phyloP scores from a whole-genome alignment of 352 stramenopile species.

The Pelagophyceae sp. region DNA sequence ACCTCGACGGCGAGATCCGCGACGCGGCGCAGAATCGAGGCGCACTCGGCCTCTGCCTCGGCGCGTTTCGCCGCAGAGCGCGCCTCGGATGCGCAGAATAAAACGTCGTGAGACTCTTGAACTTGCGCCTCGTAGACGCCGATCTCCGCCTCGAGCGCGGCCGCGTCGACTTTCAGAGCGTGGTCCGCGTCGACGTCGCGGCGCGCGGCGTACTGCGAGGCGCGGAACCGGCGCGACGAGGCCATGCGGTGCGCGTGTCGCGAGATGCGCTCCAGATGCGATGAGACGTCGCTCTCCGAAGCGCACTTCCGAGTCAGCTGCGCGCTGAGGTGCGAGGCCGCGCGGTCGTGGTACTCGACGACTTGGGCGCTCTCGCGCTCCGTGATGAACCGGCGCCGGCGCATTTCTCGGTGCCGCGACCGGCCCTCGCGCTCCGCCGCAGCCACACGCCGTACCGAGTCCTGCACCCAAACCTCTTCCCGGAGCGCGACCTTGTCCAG shows the following conservation, averaged over 20 bases:
- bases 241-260: slow-evolving; percentile 33
- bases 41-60: neutral
- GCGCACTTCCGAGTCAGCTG: slow-evolving; percentile 29
- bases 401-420: neutral
- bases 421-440: neutral
- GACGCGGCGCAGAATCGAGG: neutral
- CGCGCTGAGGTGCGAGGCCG: slow-evolving; percentile 24
- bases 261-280: slow-evolving; percentile 21
- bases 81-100: too few species aligned
- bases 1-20: neutral
- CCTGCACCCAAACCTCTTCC: neutral
- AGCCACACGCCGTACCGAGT: neutral
- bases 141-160: neutral
- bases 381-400: slow-evolving; percentile 33
- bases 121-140: neutral
- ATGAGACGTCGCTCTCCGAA: slow-evolving; percentile 23
- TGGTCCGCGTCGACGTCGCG: slow-evolving; percentile 30
- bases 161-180: slow-evolving; percentile 19
- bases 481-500: neutral
- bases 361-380: slow-evolving; percentile 30
- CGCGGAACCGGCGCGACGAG: slow-evolving; percentile 30
- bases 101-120: too few species aligned
- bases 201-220: slow-evolving; percentile 30
- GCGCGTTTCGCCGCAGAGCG: too few species aligned
- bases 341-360: slow-evolving; percentile 27